Base-by-base conservation (phyloP, 257 asterid genomes). In the Orobanche coerulescens region DNA sequence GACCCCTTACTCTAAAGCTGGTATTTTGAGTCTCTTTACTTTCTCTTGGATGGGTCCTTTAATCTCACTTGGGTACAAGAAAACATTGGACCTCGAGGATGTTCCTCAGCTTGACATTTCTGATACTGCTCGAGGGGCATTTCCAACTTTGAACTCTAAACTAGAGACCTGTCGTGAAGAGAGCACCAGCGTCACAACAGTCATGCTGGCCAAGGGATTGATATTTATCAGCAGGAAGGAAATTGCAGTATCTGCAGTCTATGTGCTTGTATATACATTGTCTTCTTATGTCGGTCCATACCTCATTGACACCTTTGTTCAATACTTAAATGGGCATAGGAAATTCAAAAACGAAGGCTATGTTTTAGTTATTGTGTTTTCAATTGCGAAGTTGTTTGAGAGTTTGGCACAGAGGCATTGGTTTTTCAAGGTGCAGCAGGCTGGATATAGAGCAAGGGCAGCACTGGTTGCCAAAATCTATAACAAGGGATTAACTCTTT, bases 21-120 rank as follows among this genome's bases (percentile, higher is more conserved):
- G 76, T 44, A 2, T 82, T n/a, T 75, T 72, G 31, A 85, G 92
- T 46, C 70, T 79, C 40, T 79, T 91, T 43, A 70, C 84, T 47
- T 92, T 88, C 80, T 76, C 95, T 20, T 92, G 96, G 98, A 75
- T 86, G 72, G 25, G 78, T 39, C 80, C 95, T 54, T 70, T 92
- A 47, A 67, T 92, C 49, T 73, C 94, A 44, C 74, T 62, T 34
- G 96, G 98, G 34, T 65, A 71, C 75, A 86, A 69, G 67, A 92
- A 71, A 71, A 64, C 82, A 0, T 58, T 92, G 75, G 76, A 86
- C 94, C 90, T 88, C 10, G 85, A 88, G 81, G 98, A 92, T 78
- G 83, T 88, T 55, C 98, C 98, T 78, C 95, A 88, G 74, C 88
- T 92, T 24, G 66, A 53, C 16, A 18, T 25, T 24, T 33, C 69